Evolutionary conservation across 2,329 filamentous ascomycete species (phyloP).

Genomic region (Aspergillus tamarii): DNA sequence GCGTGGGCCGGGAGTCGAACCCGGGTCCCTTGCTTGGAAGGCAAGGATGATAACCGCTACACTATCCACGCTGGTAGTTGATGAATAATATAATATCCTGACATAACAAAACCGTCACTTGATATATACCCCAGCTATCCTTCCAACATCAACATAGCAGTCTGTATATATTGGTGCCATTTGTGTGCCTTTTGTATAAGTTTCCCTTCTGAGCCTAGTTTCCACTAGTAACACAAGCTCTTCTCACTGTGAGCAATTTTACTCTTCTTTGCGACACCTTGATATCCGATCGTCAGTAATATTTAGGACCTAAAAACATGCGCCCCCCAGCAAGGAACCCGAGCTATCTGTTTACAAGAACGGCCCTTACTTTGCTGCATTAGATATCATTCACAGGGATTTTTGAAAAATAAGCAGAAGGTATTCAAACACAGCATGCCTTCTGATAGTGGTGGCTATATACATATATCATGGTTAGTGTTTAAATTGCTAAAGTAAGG

Average conservation of each 20-base stretch:
- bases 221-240: not conserved
- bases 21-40: constrained; percentile 10
- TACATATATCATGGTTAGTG: not conserved
- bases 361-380: not conserved
- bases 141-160: no score
- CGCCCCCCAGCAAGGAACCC: not conserved
- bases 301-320: not conserved
- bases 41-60: constrained; percentile 11
- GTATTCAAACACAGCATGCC: no score
- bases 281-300: not conserved
- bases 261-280: not conserved
- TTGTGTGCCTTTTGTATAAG: not conserved
- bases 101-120: rapidly evolving
- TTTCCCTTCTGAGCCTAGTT: not conserved
- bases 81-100: not conserved
- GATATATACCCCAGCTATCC: no score
- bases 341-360: not conserved
- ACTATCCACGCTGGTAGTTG: not conserved
- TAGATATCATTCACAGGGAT: not conserved
- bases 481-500: not conserved
- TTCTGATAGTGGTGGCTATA: not conserved
- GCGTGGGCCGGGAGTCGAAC: constrained; percentile 10
- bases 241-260: not conserved
- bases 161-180: not conserved
- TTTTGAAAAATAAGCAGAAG: not conserved